These are phyloP conservation scores for Debaryomyces sp. DNA, from an alignment of 1,139 yeast genomes.

Conservation along the genomic window DNA sequence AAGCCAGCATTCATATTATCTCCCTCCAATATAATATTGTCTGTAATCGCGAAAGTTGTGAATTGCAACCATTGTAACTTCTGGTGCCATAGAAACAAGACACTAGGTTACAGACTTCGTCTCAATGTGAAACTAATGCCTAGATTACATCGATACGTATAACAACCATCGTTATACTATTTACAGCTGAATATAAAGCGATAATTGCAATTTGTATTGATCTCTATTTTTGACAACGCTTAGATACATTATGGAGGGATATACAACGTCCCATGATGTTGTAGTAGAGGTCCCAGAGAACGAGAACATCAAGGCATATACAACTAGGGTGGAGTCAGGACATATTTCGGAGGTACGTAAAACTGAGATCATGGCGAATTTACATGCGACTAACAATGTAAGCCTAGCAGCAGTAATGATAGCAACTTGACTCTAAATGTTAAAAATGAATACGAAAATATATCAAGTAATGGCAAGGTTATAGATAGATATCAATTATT, in stretches of 20 bases:
- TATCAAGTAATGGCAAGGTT: background rate
- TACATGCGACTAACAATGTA: background rate
- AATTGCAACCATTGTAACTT: slow-evolving; percentile 6
- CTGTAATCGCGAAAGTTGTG: slow-evolving; percentile 6
- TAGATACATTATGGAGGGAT: background rate
- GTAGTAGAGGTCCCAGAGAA: background rate
- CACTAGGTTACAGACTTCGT: background rate
- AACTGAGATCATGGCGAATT: background rate
- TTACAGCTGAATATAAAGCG: background rate
- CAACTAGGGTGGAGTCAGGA: background rate
- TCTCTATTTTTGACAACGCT: background rate
- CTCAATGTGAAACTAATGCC: background rate
- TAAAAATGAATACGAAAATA: background rate
- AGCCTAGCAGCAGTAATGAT: background rate
- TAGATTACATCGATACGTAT: background rate
- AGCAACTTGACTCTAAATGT: background rate
- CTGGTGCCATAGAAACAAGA: slow-evolving; percentile 2
- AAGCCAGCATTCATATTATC: background rate
- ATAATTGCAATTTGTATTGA: background rate
- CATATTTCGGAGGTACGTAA: background rate
- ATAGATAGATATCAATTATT: background rate
- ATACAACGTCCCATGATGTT: background rate
- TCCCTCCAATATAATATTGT: background rate
- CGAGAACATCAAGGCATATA: background rate
- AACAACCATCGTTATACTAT: background rate